Base-by-base conservation (phyloP, 23 red algal genomes). In the Cyanidiococcus yangmingshanensis region DNA sequence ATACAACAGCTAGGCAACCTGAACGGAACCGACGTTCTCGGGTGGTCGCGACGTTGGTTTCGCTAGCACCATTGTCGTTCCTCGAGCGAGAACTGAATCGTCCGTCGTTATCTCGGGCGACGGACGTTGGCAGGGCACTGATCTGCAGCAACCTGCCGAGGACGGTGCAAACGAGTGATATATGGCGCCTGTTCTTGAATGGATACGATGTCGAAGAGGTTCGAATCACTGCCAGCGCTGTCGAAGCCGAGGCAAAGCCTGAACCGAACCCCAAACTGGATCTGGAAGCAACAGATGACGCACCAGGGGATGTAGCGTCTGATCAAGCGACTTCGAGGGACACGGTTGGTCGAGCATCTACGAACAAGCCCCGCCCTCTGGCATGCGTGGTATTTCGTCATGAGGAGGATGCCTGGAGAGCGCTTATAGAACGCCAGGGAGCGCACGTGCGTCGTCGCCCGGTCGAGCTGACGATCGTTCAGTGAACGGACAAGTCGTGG, bases 361-460 rank as follows among this genome's bases (percentile, higher is more conserved):
- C 21, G 21, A 7, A 21, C 45, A 54, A 54, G 21, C 12, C 45
- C 21, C 45, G 45, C 12, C 45, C 45, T 54, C 21, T 71, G 12
- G 63, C 63, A 7, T 71, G 63, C 27, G 63, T 71, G 7, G 63
- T 71, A 3, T 71, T 71, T 29, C 63, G 63, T 29, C 7, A 7
- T 2, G 63, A 71, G 63, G 63, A 71, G 16, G 63, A 71, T 29
- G 32, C 32, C 7, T 71, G 63, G 63, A 25, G 63, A 71, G 63
- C 63, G 63, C 3, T 71, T 7, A 29, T 35, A 7, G 63, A 71
- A 35, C 21, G 32, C 21, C 63, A 71, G 63, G 63, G 63, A 3
- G n/a, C 32, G 63, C 7, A 32, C n/a, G 21, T 71, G 12, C 3
- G 27, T 3, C n/a, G n/a, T 25, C 63, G 63, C 63, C 63, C n/a